Conservation (phyloP, 2,329 filamentous ascomycete genomes). For the Conoideocrella luteorostrata region DNA sequence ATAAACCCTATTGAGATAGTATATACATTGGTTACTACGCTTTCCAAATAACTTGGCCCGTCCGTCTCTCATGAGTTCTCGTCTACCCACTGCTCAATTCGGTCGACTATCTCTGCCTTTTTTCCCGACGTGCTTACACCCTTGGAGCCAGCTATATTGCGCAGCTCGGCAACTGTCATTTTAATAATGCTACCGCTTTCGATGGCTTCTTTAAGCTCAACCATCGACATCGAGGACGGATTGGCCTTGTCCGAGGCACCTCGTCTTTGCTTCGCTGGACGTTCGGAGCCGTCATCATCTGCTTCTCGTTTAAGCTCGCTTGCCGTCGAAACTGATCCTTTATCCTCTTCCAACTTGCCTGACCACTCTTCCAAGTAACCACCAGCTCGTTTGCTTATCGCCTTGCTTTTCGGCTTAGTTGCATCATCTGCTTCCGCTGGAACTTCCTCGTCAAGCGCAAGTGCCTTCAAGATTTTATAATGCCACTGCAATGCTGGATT, state of each 20-base stretch:
- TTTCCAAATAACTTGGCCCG: too few species aligned
- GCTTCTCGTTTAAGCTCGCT: conserved; percentile 47
- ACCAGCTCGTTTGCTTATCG: conserved; percentile 85
- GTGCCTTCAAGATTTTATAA: conserved; percentile 85
- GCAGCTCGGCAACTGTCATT: conserved; percentile 49
- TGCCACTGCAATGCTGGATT: conserved; percentile 96
- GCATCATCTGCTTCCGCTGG: conserved; percentile 69
- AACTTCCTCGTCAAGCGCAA: conserved; percentile 87
- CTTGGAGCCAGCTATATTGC: conserved; percentile 39
- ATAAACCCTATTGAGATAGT: too few species aligned
- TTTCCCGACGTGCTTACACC: conserved; percentile 43
- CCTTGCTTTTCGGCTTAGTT: conserved; percentile 75
- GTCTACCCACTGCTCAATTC: conserved; percentile 51
- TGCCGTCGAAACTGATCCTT: conserved; percentile 27
- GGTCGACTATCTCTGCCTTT: conserved; percentile 50
- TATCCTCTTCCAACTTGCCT: conserved; percentile 55
- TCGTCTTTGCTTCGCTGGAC: conserved; percentile 41
- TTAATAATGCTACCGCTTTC: conserved; percentile 43
- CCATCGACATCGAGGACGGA: conserved; percentile 32
- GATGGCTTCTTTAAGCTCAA: conserved; percentile 39
- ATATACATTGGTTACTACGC: too few species aligned
- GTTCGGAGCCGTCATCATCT: conserved; percentile 34
- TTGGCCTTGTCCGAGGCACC: conserved; percentile 25
- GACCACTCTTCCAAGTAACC: conserved; percentile 75
- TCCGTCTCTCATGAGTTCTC: conserved; percentile 23